These are phyloP conservation scores for Xerocomellus intermedius DNA, from an alignment of 768 basidiomycete genomes.

Conservation along the genomic window DNA sequence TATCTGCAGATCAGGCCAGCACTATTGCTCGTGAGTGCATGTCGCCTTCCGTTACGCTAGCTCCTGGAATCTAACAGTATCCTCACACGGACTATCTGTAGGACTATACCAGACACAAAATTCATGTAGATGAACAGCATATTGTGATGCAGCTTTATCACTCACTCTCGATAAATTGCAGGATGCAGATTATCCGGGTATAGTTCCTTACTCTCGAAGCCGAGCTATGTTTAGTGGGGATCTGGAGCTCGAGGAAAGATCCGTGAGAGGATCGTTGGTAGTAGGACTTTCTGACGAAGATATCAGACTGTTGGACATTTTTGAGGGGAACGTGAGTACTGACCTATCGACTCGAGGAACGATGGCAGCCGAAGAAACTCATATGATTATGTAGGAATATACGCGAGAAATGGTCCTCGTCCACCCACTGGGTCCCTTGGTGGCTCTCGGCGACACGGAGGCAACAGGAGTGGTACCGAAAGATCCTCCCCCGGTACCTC, in stretches of 20 bases:
- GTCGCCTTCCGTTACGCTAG: not conserved
- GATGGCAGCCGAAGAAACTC: not conserved
- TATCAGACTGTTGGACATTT: slow-evolving; percentile 67
- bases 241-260: slow-evolving; percentile 58
- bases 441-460: slow-evolving; percentile 28
- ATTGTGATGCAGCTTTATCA: not conserved
- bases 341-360: not conserved
- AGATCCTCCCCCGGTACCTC: slow-evolving; percentile 42
- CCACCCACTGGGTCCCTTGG: slow-evolving; percentile 50
- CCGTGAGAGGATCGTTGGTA: slow-evolving; percentile 79
- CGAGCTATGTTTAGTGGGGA: slow-evolving; percentile 46
- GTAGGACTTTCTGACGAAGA: slow-evolving; percentile 65
- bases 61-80: not conserved
- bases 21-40: slow-evolving; percentile 57
- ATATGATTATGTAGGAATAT: slow-evolving; percentile 61
- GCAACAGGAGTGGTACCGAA: slow-evolving; percentile 36
- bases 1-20: slow-evolving; percentile 72
- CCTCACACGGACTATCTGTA: slow-evolving; percentile 26
- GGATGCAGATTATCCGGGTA: slow-evolving; percentile 80
- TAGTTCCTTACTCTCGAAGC: slow-evolving; percentile 60
- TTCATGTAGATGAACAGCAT: slow-evolving; percentile 46
- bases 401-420: slow-evolving; percentile 50
- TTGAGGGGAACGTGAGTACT: slow-evolving; percentile 72
- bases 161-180: slow-evolving; percentile 27
- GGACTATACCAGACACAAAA: slow-evolving; percentile 80